A percentile compares a stretch with the other conserved stretches of the same genome.
Evolutionary conservation across 345 rosid species (phyloP).

Genomic region (Dipteronia dyeriana): DNA sequence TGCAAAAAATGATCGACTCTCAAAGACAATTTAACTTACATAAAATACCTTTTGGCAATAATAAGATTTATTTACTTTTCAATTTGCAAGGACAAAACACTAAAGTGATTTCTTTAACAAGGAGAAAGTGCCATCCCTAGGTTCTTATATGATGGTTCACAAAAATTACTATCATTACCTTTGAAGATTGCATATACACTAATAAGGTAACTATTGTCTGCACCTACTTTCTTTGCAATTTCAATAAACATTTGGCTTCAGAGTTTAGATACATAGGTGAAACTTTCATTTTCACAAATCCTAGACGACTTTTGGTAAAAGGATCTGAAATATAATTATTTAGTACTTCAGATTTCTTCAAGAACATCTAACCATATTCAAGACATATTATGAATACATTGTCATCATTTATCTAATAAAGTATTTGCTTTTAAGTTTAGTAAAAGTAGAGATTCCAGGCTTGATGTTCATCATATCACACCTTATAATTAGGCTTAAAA

Average conservation of each 20-base stretch:
- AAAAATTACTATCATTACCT: background rate
- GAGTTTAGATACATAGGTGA: too few species aligned
- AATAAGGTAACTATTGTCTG: background rate
- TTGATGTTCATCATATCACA: too few species aligned
- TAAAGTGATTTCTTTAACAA: conserved; percentile 1
- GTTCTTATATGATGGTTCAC: background rate
- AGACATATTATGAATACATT: background rate
- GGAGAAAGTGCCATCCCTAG: background rate
- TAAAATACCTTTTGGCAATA: background rate
- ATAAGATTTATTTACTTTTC: background rate
- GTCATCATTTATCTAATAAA: background rate
- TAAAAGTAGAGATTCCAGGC: too few species aligned
- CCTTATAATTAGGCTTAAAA: too few species aligned
- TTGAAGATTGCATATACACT: background rate
- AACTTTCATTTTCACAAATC: background rate
- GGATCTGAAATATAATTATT: background rate
- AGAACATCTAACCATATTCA: background rate
- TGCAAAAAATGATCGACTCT: background rate
- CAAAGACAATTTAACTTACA: background rate
- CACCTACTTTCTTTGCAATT: background rate
- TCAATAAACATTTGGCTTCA: too few species aligned
- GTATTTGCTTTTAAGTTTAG: too few species aligned
- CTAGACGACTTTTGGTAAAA: background rate
- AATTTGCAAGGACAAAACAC: background rate
- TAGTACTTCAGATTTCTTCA: background rate